A percentile compares a stretch with the other conserved stretches of the same genome.
These are phyloP conservation scores for Daldinia sp. DNA, from an alignment of 2,329 filamentous ascomycete species.

Conservation along the genomic window DNA sequence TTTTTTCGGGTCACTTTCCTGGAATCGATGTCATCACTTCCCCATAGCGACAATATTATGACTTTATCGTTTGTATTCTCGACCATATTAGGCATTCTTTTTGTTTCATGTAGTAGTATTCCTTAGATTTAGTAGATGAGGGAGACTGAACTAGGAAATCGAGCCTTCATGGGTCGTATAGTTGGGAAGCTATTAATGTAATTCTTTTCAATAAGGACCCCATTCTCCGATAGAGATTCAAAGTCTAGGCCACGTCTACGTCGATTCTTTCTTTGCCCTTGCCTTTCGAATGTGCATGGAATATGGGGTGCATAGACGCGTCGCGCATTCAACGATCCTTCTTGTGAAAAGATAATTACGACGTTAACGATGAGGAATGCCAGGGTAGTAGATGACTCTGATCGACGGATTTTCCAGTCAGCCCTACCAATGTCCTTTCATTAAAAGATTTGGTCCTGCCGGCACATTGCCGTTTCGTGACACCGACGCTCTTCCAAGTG, in stretches of 20 bases:
- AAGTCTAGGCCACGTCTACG: background rate
- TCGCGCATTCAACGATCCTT: conserved; percentile 28
- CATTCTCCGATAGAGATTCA: conserved; percentile 4
- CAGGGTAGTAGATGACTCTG: conserved; percentile 10
- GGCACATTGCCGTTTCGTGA: conserved; percentile 5
- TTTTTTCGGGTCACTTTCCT: conserved; percentile 38
- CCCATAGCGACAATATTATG: conserved; percentile 27
- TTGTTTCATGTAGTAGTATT: conserved; percentile 12
- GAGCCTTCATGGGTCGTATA: background rate
- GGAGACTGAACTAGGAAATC: background rate
- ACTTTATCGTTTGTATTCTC: conserved; percentile 20
- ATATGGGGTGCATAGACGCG: conserved; percentile 20
- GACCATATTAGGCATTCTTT: conserved; percentile 5
- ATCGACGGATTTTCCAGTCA: conserved; percentile 31
- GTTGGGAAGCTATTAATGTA: background rate
- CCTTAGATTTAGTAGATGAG: conserved; percentile 14
- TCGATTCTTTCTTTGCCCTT: background rate
- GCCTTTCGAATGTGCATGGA: background rate
- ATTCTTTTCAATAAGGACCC: conserved; percentile 1
- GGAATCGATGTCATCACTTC: conserved; percentile 40
- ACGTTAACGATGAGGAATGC: conserved; percentile 8
- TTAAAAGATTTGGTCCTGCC: conserved; percentile 11
- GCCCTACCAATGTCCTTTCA: conserved; percentile 32
- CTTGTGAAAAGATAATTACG: background rate
- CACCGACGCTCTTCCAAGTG: background rate